Evolutionary conservation across 2,329 filamentous ascomycete genomes (phyloP).

Genomic region (Ascochyta koolunga): DNA sequence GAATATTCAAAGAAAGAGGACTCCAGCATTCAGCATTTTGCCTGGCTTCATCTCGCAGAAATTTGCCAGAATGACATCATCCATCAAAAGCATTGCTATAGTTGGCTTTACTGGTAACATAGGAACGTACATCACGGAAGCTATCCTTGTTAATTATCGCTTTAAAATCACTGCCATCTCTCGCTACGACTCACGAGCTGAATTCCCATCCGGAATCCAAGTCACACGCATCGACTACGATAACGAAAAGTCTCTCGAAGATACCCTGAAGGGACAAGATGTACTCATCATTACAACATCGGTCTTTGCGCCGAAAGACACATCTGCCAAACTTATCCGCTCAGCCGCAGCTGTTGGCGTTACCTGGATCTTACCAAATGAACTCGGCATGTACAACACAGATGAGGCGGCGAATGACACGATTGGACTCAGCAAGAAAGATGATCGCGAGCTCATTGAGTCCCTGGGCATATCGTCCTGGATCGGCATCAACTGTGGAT

Average conservation of each 20-base stretch:
- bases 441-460: slow-evolving; percentile 22
- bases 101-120: slow-evolving; percentile 43
- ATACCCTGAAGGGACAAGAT: slow-evolving; percentile 47
- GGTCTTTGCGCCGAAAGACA: slow-evolving; percentile 34
- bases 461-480: slow-evolving; percentile 35
- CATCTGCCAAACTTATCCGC: slow-evolving; percentile 39
- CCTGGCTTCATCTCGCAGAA: neutral
- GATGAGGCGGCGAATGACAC: slow-evolving; percentile 10
- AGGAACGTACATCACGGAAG: slow-evolving; percentile 43
- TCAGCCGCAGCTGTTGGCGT: slow-evolving; percentile 48
- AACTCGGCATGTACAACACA: slow-evolving; percentile 44
- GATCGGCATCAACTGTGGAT: slow-evolving; percentile 30
- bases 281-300: slow-evolving; percentile 49
- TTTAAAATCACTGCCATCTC: slow-evolving; percentile 57
- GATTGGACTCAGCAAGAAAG: slow-evolving; percentile 16
- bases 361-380: slow-evolving; percentile 49
- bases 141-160: slow-evolving; percentile 55
- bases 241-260: slow-evolving; percentile 48
- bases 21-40: neutral
- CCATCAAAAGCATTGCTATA: slow-evolving; percentile 47
- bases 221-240: slow-evolving; percentile 57
- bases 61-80: neutral
- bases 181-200: slow-evolving; percentile 52
- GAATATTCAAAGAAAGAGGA: neutral
- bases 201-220: slow-evolving; percentile 50